Evolutionary conservation across 441 rosid genomes (phyloP).

Genomic region (Raphanus hybrid): DNA sequence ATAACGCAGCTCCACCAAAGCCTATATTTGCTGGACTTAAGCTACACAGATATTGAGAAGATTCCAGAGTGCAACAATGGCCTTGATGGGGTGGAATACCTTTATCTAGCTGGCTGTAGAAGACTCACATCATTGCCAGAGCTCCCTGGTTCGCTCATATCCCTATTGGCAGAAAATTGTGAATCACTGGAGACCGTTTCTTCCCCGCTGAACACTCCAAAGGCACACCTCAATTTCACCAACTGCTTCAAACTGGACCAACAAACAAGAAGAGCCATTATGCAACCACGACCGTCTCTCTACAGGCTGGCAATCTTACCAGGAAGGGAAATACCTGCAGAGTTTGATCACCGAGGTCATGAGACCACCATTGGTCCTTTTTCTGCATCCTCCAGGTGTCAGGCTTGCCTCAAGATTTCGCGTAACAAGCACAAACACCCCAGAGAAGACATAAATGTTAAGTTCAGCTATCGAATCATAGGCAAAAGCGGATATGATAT

Average conservation of each 20-base stretch:
- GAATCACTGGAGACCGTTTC: slow-evolving; percentile 3
- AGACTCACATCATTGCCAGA: slow-evolving; percentile 15
- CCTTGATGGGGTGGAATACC: background rate
- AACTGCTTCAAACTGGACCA: slow-evolving; percentile 1
- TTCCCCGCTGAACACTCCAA: background rate
- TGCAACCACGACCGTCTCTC: background rate
- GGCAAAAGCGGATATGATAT: background rate
- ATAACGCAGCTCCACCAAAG: background rate
- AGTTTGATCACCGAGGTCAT: background rate
- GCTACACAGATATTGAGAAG: background rate
- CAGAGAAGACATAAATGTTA: background rate
- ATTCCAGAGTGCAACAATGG: slow-evolving; percentile 2
- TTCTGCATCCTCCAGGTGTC: background rate
- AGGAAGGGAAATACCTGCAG: background rate
- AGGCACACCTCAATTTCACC: background rate
- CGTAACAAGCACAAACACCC: background rate
- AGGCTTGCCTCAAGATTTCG: background rate
- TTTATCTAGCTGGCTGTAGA: slow-evolving; percentile 10
- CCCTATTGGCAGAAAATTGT: background rate
- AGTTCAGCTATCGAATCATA: background rate
- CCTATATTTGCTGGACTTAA: background rate
- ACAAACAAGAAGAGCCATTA: background rate
- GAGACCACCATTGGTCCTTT: background rate
- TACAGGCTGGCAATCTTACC: background rate
- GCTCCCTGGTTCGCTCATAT: background rate